Percentiles rank a stretch among this genome's conserved stretches.
Conservation (phyloP, 345 rosid genomes). For the Firmiana major region DNA sequence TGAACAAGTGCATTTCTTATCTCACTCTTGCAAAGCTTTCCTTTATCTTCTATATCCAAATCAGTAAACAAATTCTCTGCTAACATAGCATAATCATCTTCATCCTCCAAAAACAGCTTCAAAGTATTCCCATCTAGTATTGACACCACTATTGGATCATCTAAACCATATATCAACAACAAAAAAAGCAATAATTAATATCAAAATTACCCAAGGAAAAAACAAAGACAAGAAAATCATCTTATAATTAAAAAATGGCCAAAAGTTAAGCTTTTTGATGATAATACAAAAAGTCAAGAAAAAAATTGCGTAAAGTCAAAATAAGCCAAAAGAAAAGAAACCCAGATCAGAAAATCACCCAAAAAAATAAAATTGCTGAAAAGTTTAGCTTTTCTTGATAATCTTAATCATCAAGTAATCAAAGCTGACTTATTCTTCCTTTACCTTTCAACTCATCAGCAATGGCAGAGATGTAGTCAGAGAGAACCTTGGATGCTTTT, state of each 20-base stretch:
- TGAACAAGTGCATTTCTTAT: slow-evolving; percentile 55
- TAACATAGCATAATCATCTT: slow-evolving; percentile 92
- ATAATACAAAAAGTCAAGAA: not conserved
- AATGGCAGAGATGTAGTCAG: slow-evolving; percentile 48
- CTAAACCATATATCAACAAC: slow-evolving; percentile 27
- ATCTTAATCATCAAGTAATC: not conserved
- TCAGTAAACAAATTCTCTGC: slow-evolving; percentile 89
- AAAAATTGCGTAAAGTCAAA: not conserved
- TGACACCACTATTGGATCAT: slow-evolving; percentile 60
- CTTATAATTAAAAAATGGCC: not conserved
- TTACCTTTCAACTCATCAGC: slow-evolving; percentile 68
- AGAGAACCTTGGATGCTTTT: slow-evolving; percentile 37
- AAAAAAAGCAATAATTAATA: not conserved
- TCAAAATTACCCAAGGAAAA: not conserved
- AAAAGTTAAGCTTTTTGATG: not conserved
- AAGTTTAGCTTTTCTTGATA: not conserved
- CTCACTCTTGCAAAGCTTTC: slow-evolving; percentile 65
- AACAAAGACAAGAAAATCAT: not conserved
- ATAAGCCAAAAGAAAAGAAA: not conserved
- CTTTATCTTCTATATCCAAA: slow-evolving; percentile 72
- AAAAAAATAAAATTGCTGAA: not conserved
- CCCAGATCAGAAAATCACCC: not conserved
- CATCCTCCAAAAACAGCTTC: slow-evolving; percentile 65
- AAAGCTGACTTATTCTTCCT: not conserved
- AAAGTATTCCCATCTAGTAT: slow-evolving; percentile 65